Evolutionary conservation across 768 basidiomycete species (phyloP), one percentile per base, ranked within the genome.

Genomic region (Pleurotus eryngii): DNA sequence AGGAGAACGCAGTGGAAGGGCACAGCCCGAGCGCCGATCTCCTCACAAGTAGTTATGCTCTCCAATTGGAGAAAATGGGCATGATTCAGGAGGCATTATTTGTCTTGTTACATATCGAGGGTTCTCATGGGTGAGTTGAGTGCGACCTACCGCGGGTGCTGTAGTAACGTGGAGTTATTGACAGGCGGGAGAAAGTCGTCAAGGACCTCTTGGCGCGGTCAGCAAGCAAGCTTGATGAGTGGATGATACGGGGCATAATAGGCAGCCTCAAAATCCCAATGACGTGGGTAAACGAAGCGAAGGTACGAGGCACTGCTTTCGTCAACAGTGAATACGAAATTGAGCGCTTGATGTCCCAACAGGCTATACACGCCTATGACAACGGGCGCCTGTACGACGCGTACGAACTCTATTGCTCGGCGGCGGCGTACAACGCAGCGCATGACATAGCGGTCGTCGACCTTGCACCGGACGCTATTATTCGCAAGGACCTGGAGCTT

Each of bases 211-310:
- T 98, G 1, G 76, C 81, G 12, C 83, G 95, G 5, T 85, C 81
- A 3, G 89, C 86, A 0, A 73, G 79, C 4, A 79, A 73, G 55
- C 67, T 92, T 7, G 84, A 91, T 63, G 87, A 88, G 50, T 90
- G 88, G 87, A 81, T 81, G 72, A 81, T 78, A 14, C 79, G 84
- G 15, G 90, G 88, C 15, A 73, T 91, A 8, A 78, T 86, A 3
- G 87, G 88, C 3, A 90, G 85, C 64, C 73, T 97, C 27, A 86
- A 87, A 61, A 81, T 98, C 30, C 97, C 97, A 0, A 71, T 82
- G 53, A 70, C 82, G 4, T 99, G 96, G 95, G 80, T 98, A n/a
- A 82, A 88, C 39, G 92, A 95, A 67, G 90, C 94, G 9, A 89
- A 90, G 82, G 93, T 92, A 46, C 57, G 72, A 47, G 30, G 47